Evolutionary conservation across 176 grass and related monocot species (phyloP), one percentile per base, ranked within the genome.

Genomic region (Triticum turgidum): DNA sequence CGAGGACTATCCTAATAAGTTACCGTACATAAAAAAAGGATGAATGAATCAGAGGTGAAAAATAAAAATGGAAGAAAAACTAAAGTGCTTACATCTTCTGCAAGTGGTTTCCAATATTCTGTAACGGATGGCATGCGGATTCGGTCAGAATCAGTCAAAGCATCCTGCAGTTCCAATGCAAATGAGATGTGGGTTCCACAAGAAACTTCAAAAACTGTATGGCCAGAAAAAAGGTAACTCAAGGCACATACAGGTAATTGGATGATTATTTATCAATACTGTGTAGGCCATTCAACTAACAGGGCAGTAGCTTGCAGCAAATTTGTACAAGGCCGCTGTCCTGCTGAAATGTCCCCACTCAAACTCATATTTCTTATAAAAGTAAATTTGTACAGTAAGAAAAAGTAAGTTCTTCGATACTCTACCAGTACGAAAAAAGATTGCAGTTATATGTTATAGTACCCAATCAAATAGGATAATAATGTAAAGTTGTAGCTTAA

Each of bases 81-180:
- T 42, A 3, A 89, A 72, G 37, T 77, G 62, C 89, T 93, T 92
- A 98, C 93, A 90, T 98, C 96, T 86, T 96, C 93, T 67, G 88
- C 96, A 85, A 98, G 92, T 56, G 96, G 92, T 79, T 94, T 98
- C 96, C 96, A 96, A 80, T 98, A 98, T 79, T 98, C 93, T 69
- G 88, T 92, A 84, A 98, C 87, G 67, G 85, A 90, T 37, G 93
- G 93, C 92, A 90, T 92, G 41, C 82, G 81, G 56, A 96, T 71
- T 47, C 92, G 87, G 20, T 94, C 85, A 82, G 90, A 34, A 87
- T 94, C 92, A 56, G 96, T 98, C 86, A 98, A 80, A 77, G 89
- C 92, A 94, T 98, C 89, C 96, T 98, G 77, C 84, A 88, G 38
- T 17, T 80, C 61, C 14, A 77, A 63, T 18, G 76, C 61, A 87